Conservation (phyloP, 2,329 filamentous ascomycete genomes). For the Leptodontidium sp. region DNA sequence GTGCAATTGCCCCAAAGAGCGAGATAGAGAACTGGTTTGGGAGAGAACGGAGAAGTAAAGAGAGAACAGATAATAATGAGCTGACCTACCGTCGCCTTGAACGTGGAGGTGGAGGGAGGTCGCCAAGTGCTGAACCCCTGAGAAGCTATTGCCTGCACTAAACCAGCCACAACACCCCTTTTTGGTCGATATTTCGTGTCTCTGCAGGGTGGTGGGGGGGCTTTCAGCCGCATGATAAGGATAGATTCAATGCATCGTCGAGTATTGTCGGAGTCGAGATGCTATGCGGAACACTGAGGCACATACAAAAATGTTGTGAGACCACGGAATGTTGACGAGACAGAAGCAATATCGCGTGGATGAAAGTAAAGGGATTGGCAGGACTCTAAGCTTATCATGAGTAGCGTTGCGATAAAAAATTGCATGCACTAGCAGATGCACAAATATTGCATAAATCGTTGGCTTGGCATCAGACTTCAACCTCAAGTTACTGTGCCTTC, state of each 20-base stretch:
- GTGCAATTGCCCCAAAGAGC: neutral
- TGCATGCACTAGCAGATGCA: neutral
- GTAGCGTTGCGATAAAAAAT: neutral
- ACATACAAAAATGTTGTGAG: neutral
- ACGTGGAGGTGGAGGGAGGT: neutral
- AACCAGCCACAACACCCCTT: slow-evolving; percentile 18
- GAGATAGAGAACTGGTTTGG: neutral
- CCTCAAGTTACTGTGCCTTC: neutral
- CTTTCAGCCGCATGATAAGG: neutral
- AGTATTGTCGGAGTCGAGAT: neutral
- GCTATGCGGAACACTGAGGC: neutral
- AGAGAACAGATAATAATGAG: neutral
- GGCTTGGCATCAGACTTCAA: neutral
- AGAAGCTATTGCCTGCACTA: slow-evolving; percentile 15
- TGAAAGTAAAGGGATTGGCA: neutral
- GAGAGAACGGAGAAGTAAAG: neutral
- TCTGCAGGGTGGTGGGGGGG: neutral
- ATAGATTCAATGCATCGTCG: neutral
- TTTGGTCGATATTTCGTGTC: slow-evolving; percentile 22
- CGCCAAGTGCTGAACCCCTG: slow-evolving; percentile 17
- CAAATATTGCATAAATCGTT: slow-evolving; percentile 9
- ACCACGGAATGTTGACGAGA: neutral
- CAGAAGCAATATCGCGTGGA: neutral
- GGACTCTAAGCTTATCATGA: slow-evolving; percentile 10
- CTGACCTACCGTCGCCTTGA: slow-evolving; percentile 9